A percentile compares a stretch with the other conserved stretches of the same genome.
Conservation (phyloP, 225 moss, liverwort and hornwort genomes). For the Pseudoscleropodium purum region DNA sequence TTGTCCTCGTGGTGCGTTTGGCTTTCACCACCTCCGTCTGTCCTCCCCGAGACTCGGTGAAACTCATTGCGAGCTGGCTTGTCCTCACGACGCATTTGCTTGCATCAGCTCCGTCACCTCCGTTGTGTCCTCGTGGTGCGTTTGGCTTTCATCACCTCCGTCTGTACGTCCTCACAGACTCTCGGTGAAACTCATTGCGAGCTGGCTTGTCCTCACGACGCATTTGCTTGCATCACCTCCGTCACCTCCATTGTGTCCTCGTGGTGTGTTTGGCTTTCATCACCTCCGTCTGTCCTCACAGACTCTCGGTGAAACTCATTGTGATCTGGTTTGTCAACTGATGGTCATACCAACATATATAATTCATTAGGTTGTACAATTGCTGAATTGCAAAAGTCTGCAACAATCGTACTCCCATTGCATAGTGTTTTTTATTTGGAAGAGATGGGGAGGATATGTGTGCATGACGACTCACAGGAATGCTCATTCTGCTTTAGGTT, state of each 20-base stretch:
- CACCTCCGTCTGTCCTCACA: no score
- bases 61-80: no score
- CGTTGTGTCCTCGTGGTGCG: neutral
- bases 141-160: neutral
- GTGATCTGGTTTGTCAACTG: neutral
- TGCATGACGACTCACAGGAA: neutral
- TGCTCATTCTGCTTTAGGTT: neutral
- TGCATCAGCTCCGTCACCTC: no score
- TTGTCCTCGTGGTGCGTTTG: no score
- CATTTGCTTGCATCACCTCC: no score
- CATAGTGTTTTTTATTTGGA: neutral
- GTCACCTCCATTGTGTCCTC: no score
- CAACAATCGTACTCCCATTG: no score
- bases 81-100: no score
- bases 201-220: neutral
- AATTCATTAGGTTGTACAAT: neutral
- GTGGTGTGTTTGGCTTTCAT: no score
- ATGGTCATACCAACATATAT: neutral
- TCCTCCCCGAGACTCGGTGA: no score
- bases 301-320: no score
- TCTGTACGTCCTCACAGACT: neutral
- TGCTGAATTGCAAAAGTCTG: neutral
- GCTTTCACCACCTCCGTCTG: no score
- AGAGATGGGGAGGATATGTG: neutral
- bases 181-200: neutral